Conservation (phyloP, 2,329 filamentous ascomycete species). For the Stemphylium vesicarium region DNA sequence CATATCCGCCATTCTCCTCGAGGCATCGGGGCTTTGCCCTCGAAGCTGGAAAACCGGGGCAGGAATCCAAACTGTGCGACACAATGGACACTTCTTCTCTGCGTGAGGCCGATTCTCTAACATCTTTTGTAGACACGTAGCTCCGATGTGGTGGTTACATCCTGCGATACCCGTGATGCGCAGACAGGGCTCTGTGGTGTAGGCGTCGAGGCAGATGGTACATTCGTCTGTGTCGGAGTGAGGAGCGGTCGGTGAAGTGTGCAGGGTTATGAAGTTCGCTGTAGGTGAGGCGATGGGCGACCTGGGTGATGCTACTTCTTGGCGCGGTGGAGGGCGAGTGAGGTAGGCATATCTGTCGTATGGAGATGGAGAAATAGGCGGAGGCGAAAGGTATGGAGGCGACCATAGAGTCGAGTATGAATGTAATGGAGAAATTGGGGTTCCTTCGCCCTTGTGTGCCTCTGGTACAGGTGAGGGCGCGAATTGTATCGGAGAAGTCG, state of each 20-base stretch:
- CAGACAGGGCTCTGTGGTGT: conserved; percentile 12
- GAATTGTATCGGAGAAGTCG: too few relatives aligned
- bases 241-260: conserved; percentile 1
- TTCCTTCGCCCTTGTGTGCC: too few relatives aligned
- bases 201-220: conserved; percentile 29
- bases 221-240: conserved; percentile 16
- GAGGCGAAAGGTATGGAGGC: too few relatives aligned
- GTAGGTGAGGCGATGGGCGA: neutral
- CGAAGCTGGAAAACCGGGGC: neutral
- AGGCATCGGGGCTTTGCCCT: neutral
- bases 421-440: too few relatives aligned
- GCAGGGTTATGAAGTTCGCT: conserved; percentile 1
- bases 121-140: conserved; percentile 17
- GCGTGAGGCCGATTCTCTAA: conserved; percentile 8
- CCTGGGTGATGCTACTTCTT: neutral
- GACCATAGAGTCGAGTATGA: too few relatives aligned
- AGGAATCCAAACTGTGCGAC: conserved; percentile 28
- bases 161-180: conserved; percentile 19
- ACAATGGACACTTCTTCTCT: conserved; percentile 31
- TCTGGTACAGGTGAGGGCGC: too few relatives aligned
- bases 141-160: conserved; percentile 26
- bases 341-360: too few relatives aligned
- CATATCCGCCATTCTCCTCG: neutral
- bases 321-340: neutral
- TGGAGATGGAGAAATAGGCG: too few relatives aligned